Evolutionary conservation across 805 yeast genomes (phyloP), one percentile per base, ranked within the genome.

Genomic region (Yamadazyma kitorensis): DNA sequence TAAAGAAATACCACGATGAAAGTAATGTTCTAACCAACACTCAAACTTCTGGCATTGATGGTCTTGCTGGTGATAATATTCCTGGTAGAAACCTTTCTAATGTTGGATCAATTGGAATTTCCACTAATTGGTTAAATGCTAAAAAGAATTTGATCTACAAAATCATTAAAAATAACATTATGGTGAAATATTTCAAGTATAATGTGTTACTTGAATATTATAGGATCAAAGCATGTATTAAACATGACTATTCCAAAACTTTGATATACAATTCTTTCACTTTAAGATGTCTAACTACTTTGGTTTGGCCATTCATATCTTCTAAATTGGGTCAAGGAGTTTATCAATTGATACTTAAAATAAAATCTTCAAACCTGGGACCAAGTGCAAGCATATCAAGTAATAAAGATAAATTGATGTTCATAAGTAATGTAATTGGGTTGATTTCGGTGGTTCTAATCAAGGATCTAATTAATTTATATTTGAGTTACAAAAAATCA

Each of bases 251-350:
- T 40, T 57, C 70, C 5, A 17, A 41, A 2, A 33, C 54, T 3
- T 43, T 60, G 6, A 33, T 52, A 2, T 27, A 35, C 16, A 47
- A 45, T 15, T 61, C 64, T 14, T 36, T 45, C 4, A 44, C 60
- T 1, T 41, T 63, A 10, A 38, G 59, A 22, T 43, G 51, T 7
- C 33, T 63, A 11, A 54, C 70, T 9, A 60, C 71, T 2, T 17
- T 60, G n/a, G 12, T 57, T 24, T 66, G 72, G 72, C 72, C 72
- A 10, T 61, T 54, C 34, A 23, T 57, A 9, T 55, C 66, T 6
- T 53, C 68, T 0, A 58, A 59, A 31, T 19, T 62, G 3, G 71
- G 72, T 1, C 30, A 30, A 13, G 20, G 54, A 5, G 35, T 65
- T 7, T 46, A 29, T 21, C 27, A 42, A 6, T n/a, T n/a, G n/a